Evolutionary conservation across 1,284 basidiomycete genomes (phyloP), one percentile per base, ranked within the genome.

Genomic region (Mixia osmundae): DNA sequence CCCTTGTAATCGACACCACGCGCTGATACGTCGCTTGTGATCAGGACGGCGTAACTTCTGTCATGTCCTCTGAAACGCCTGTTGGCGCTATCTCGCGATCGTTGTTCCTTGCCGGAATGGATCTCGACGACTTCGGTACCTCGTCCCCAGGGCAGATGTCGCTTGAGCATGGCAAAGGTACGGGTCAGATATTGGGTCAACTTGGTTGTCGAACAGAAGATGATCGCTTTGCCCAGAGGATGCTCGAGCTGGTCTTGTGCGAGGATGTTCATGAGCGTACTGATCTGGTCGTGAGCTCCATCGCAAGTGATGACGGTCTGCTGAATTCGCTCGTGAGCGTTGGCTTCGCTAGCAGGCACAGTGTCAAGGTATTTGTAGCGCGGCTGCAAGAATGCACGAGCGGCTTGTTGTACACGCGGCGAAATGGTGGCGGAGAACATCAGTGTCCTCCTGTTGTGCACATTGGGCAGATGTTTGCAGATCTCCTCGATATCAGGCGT

Each of bases 171-270:
- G 19, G 64, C 61, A 27, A 87, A 42, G 40, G 85, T 42, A 1
- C 65, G 68, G 5, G 72, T 58, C 51, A 72, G 74, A 8, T 94
- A 61, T 57, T 76, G 69, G 6, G 76, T 82, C 63, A 76, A 66
- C 54, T 77, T 82, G 12, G 82, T 85, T 1, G 91, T 95, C 23
- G 77, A 72, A 16, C 82, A 60, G 66, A 97, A 95, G 22, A 97
- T 54, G 49, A 99, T 72, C 36, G 71, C 58, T 57, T 95, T 97
- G 26, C 50, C 48, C 19, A 63, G 61, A 0, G 72, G 66, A 54
- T 82, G 71, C 12, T 54, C 48, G 33, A 97, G 65, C 55, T 94
- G 87, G 57, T 97, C 91, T 47, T 89, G 79, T 0, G 72, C 74
- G 40, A 99, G 63, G 11, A 94, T 64, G 31, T 74, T 69, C 26